Base-by-base conservation (phyloP, 2,329 filamentous ascomycete genomes). In the Penicillium sp. region DNA sequence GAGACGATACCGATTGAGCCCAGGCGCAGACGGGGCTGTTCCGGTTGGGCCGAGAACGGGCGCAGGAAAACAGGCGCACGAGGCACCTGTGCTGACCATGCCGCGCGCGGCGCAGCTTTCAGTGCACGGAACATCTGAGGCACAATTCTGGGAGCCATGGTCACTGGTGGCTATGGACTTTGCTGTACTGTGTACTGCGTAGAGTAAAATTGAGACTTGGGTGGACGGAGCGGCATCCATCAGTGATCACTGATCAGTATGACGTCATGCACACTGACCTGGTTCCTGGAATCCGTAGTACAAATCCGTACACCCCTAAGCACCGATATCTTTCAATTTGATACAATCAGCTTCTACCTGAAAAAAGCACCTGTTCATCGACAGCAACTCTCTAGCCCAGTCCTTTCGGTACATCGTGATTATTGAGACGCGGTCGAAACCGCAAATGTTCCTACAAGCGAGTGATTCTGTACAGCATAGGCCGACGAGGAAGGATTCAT, bases 11-110 rank as follows among this genome's bases (percentile, higher is more conserved):
- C 66, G n/a, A 57, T 66, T n/a, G 66, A 65, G 30, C 65, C 65
- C 39, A 68, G 58, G 41, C 66, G 66, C 56, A 69, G 55, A 37
- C 63, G 65, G 36, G 66, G 66, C 56, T 69, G 66, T 44, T 68
- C 65, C 36, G 65, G 45, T 16, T 55, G 48, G 18, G 58, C 59
- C 10, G 60, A 55, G 22, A 65, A 55, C 52, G 62, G 67, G 14
- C 66, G 64, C 49, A 63, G 63, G 46, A 57, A 46, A 51, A 60
- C 50, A 33, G 64, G 65, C 38, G 56, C 35, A 22, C 57, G 54
- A 27, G 59, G 63, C 31, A 64, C 54, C 43, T 58, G 55, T 6
- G 53, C 46, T 25, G 52, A 46, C 38, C 56, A 55, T 5, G 59
- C 29, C 29, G 53, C 56, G 39, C 58, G 57, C 39, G 64, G 59